A percentile compares a stretch with the other conserved stretches of the same genome.
Conservation (phyloP, 805 yeast genomes). For the Monosporozyma unispora region DNA sequence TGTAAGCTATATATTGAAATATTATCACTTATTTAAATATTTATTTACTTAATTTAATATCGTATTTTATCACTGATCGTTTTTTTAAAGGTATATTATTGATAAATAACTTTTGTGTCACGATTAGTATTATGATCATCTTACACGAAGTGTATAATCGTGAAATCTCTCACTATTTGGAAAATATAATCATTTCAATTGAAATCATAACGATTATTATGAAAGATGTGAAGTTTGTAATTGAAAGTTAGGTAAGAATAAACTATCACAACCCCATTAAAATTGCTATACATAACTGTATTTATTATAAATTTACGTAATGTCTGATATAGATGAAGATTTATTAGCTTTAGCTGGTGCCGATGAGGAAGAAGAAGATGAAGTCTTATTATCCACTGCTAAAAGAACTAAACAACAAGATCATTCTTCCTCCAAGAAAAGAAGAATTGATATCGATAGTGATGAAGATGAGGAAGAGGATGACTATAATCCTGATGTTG, state of each 20-base stretch:
- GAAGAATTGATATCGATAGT: slow-evolving; percentile 27
- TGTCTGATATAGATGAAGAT: slow-evolving; percentile 92
- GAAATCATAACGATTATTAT: background rate
- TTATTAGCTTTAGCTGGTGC: slow-evolving; percentile 90
- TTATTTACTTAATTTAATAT: background rate
- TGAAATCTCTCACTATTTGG: background rate
- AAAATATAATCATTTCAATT: background rate
- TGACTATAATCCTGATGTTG: slow-evolving; percentile 32
- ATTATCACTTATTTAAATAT: background rate
- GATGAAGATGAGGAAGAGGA: slow-evolving; percentile 30
- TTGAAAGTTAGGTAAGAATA: background rate
- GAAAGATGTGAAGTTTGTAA: background rate
- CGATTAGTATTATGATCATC: too few relatives aligned
- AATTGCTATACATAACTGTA: background rate
- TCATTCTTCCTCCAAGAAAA: slow-evolving; percentile 27
- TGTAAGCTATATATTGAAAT: background rate
- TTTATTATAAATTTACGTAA: slow-evolving; percentile 16
- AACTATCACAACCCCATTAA: background rate
- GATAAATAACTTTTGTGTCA: too few relatives aligned
- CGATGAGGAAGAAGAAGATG: slow-evolving; percentile 39
- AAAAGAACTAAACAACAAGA: slow-evolving; percentile 24
- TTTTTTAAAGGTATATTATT: too few relatives aligned
- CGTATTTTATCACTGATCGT: background rate
- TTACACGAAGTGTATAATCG: too few relatives aligned
- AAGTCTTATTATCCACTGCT: slow-evolving; percentile 26